Conservation (phyloP, 768 basidiomycete species). For the Saitozyma sp. region DNA sequence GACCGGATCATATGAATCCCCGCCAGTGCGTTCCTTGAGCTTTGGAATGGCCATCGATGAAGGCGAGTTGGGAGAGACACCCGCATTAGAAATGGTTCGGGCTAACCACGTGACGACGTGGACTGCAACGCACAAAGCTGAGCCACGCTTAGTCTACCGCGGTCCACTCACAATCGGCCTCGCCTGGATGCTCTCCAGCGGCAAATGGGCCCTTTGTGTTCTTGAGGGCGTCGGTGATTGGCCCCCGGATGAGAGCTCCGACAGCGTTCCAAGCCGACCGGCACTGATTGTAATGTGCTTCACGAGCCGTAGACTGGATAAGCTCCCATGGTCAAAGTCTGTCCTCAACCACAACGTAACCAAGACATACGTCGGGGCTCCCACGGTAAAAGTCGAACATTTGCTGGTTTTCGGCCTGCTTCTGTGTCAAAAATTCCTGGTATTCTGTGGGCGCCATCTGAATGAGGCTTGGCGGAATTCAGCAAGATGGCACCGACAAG, state of each 20-base stretch:
- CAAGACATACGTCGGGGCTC: constrained; percentile 35
- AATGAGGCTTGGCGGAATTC: constrained; percentile 10
- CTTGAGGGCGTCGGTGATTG: constrained; percentile 36
- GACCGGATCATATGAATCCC: constrained; percentile 39
- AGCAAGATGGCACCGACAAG: no score
- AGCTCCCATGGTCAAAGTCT: neutral
- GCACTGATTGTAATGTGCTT: constrained; percentile 22
- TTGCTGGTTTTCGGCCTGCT: constrained; percentile 32
- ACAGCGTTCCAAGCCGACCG: constrained; percentile 40
- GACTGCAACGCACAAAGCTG: constrained; percentile 16
- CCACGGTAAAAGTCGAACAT: constrained; percentile 37
- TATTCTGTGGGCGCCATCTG: constrained; percentile 36
- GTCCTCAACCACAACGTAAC: neutral
- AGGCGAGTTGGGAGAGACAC: constrained; percentile 32
- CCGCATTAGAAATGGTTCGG: constrained; percentile 33
- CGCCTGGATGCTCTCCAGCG: constrained; percentile 34
- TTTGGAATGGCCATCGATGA: constrained; percentile 29
- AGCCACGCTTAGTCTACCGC: neutral
- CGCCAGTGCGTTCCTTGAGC: constrained; percentile 37
- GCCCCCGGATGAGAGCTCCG: constrained; percentile 38
- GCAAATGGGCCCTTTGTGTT: constrained; percentile 40
- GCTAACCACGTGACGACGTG: constrained; percentile 47
- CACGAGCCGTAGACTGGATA: constrained; percentile 16
- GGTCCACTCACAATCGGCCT: constrained; percentile 39
- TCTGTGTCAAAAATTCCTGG: constrained; percentile 38